phyloP scores from a whole-genome alignment of 2,329 filamentous ascomycete genomes.

The Arthrinium puccinioides region DNA sequence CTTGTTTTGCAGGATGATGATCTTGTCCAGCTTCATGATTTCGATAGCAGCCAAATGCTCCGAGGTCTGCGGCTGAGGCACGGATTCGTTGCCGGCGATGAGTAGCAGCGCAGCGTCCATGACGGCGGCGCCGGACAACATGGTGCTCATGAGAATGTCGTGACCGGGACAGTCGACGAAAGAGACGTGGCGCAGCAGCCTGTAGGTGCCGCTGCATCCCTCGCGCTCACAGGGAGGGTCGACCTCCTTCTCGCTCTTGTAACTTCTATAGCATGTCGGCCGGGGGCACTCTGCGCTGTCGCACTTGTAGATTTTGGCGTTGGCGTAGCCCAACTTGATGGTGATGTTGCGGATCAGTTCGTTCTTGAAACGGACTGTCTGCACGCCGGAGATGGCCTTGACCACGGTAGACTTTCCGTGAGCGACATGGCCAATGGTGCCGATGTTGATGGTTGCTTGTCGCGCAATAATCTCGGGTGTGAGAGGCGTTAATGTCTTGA shows the following conservation, averaged over 20 bases:
- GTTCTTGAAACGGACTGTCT: constrained; percentile 99
- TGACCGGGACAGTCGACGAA: constrained; percentile 99
- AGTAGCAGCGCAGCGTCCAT: constrained; percentile 97
- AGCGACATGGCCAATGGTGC: constrained; percentile 96
- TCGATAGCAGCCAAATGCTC: constrained; percentile 98
- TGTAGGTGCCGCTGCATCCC: constrained; percentile 81
- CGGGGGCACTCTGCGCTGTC: constrained; percentile 86
- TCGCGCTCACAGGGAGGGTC: constrained; percentile 94
- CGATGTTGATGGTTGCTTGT: constrained; percentile 98
- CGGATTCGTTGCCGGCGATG: constrained; percentile 97
- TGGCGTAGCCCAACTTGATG: constrained; percentile 99
- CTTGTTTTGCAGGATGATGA: constrained; percentile 99
- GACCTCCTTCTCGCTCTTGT: constrained; percentile 98
- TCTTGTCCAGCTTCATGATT: constrained; percentile 99
- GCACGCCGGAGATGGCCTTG: constrained; percentile 97
- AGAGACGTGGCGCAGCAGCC: constrained; percentile 83
- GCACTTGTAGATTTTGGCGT: constrained; percentile 99
- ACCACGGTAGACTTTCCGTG: constrained; percentile 99
- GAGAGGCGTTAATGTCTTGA: constrained; percentile 71
- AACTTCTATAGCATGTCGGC: constrained; percentile 92
- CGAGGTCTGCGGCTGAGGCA: constrained; percentile 95
- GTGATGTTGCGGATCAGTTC: constrained; percentile 98
- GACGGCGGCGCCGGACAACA: constrained; percentile 98
- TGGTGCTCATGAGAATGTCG: constrained; percentile 99
- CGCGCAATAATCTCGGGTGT: constrained; percentile 95